phyloP scores from a whole-genome alignment of 1,139 yeast genomes.

The Scheffersomyces illinoinensis region DNA sequence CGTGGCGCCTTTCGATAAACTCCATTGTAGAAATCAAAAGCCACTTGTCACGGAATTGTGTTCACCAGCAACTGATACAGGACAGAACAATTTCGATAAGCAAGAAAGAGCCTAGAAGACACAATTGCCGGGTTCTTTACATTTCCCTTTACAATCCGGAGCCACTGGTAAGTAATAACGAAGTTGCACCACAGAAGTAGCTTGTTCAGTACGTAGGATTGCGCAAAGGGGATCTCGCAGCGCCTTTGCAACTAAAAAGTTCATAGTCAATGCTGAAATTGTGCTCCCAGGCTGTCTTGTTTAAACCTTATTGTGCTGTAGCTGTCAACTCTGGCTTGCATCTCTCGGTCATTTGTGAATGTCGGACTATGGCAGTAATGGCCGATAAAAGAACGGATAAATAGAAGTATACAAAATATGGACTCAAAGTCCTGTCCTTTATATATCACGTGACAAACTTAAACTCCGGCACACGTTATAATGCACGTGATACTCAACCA shows the following conservation, averaged over 20 bases:
- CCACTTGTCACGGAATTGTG: neutral
- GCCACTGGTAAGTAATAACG: neutral
- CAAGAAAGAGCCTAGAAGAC: no score
- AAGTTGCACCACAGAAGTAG: neutral
- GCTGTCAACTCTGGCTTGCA: neutral
- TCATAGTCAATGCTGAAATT: neutral
- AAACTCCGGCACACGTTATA: neutral
- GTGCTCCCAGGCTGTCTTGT: neutral
- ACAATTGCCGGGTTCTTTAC: no score
- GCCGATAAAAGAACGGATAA: neutral
- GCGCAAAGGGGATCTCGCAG: neutral
- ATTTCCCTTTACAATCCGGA: no score
- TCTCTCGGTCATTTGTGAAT: neutral
- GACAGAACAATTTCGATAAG: neutral
- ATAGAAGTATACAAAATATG: no score
- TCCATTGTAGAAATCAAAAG: neutral
- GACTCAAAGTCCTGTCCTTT: neutral
- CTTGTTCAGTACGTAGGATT: neutral
- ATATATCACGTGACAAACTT: neutral
- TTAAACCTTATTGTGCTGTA: neutral
- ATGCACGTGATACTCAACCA: conserved; percentile 10
- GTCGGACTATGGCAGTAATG: neutral
- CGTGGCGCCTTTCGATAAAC: neutral
- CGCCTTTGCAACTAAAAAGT: neutral
- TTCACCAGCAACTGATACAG: neutral